A percentile compares a stretch with the other conserved stretches of the same genome.
These are phyloP conservation scores for Microthyrium microscopicum DNA, from an alignment of 2,329 filamentous ascomycete species.

Conservation along the genomic window DNA sequence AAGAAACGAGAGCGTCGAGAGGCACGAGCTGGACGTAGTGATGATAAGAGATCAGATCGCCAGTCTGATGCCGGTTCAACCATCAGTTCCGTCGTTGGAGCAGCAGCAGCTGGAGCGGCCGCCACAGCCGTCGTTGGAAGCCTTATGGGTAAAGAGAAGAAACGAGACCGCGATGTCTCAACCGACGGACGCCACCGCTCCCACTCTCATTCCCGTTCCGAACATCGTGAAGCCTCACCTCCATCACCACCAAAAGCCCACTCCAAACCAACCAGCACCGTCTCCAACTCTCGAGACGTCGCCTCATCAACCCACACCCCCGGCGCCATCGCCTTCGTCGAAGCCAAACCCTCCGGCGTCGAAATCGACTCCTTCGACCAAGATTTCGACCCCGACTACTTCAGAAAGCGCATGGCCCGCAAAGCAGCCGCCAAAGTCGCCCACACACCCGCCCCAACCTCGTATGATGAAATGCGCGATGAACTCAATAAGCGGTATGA, in stretches of 20 bases:
- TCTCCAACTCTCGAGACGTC: constrained; percentile 14
- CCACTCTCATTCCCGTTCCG: too few species aligned
- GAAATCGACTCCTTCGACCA: constrained; percentile 23
- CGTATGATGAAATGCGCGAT: constrained; percentile 25
- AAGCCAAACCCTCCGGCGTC: constrained; percentile 15
- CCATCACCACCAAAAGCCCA: too few species aligned
- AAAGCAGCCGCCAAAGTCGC: constrained; percentile 24
- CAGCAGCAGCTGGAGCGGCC: constrained; percentile 18
- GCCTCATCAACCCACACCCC: constrained; percentile 12
- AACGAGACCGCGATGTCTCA: neutral
- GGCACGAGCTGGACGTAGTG: constrained; percentile 7
- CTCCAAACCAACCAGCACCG: too few species aligned
- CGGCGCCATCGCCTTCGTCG: constrained; percentile 13
- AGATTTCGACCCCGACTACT: constrained; percentile 29
- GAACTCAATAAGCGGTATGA: constrained; percentile 21
- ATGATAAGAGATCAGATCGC: constrained; percentile 9
- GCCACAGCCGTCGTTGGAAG: constrained; percentile 10
- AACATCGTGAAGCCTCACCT: too few species aligned
- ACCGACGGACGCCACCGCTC: neutral
- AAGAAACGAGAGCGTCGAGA: neutral
- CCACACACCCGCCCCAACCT: too few species aligned
- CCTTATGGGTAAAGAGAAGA: constrained; percentile 6
- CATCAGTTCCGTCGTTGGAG: constrained; percentile 19
- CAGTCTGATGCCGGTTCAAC: constrained; percentile 18
- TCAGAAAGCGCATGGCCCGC: constrained; percentile 16